Percentiles rank a stretch among this genome's conserved stretches.
Conservation (phyloP, 2,329 filamentous ascomycete genomes). For the Aspergillus fructus region DNA sequence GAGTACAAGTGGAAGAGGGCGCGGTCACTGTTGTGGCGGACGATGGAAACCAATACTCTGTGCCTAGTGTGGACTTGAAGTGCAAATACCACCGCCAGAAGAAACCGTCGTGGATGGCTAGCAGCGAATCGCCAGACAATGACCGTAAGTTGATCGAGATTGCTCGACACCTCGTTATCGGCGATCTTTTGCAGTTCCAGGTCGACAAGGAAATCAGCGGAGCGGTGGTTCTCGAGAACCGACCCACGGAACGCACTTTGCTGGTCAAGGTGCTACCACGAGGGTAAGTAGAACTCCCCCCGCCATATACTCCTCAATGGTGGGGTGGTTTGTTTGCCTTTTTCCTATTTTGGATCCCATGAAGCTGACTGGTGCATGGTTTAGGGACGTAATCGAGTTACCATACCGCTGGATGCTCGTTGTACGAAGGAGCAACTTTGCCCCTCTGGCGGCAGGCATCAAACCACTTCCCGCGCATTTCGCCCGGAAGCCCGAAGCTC, state of each 20-base stretch:
- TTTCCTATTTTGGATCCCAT: constrained; percentile 11
- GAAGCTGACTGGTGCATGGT: constrained; percentile 17
- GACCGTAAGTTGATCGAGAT: constrained; percentile 67
- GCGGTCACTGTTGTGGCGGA: constrained; percentile 84
- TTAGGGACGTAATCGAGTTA: constrained; percentile 57
- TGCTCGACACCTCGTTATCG: constrained; percentile 66
- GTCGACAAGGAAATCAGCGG: constrained; percentile 85
- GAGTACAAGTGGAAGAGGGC: constrained; percentile 86
- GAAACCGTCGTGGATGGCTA: constrained; percentile 72
- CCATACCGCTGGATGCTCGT: constrained; percentile 56
- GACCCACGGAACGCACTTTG: constrained; percentile 69
- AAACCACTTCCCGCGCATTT: constrained; percentile 49
- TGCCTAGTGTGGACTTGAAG: constrained; percentile 87
- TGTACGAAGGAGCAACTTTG: constrained; percentile 50
- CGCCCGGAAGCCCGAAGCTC: constrained; percentile 51
- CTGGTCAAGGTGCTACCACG: constrained; percentile 81
- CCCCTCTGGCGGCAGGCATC: constrained; percentile 46
- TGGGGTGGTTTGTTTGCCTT: constrained; percentile 10
- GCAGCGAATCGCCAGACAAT: constrained; percentile 64
- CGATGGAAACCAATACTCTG: constrained; percentile 87
- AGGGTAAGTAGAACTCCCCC: constrained; percentile 59
- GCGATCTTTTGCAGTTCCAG: constrained; percentile 85
- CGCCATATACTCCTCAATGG: not conserved
- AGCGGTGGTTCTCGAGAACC: constrained; percentile 81
- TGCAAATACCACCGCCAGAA: constrained; percentile 93